phyloP scores from a whole-genome alignment of 2,329 filamentous ascomycete genomes.

The Calonectria henricotiae region DNA sequence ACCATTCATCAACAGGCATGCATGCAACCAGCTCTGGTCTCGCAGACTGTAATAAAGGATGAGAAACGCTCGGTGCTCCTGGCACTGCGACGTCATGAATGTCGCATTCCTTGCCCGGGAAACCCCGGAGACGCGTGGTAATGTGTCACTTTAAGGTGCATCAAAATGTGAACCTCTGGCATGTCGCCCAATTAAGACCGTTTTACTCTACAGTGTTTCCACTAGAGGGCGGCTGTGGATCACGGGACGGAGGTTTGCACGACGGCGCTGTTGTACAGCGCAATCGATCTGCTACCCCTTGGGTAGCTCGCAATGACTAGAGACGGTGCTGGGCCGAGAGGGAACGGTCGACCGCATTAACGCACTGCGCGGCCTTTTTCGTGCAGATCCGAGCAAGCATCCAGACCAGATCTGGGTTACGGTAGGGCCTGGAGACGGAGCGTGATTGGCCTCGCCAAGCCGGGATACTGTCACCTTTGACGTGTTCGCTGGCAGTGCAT shows the following conservation, averaged over 20 bases:
- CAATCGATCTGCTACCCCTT: conserved; percentile 18
- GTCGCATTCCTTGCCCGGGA: conserved; percentile 30
- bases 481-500: conserved; percentile 55
- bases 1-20: conserved; percentile 9
- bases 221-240: conserved; percentile 23
- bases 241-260: conserved; percentile 37
- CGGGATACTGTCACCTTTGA: conserved; percentile 43
- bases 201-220: conserved; percentile 20
- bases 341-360: conserved; percentile 47
- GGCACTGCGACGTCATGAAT: conserved; percentile 18
- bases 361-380: conserved; percentile 46
- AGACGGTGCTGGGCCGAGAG: conserved; percentile 29
- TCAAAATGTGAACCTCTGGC: conserved; percentile 19
- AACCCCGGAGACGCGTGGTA: conserved; percentile 34
- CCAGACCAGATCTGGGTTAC: conserved; percentile 44
- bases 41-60: conserved; percentile 22
- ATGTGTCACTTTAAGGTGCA: conserved; percentile 35
- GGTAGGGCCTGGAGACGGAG: conserved; percentile 8
- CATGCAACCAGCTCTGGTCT: conserved; percentile 7
- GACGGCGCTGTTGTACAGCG: conserved; percentile 26
- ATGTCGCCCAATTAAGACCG: conserved; percentile 25
- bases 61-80: conserved; percentile 17
- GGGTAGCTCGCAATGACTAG: conserved; percentile 28
- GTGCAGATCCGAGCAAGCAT: conserved; percentile 48
- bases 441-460: conserved; percentile 45